Base-by-base conservation (phyloP, 495 filamentous ascomycete species). In the Corynascus novoguineensis region DNA sequence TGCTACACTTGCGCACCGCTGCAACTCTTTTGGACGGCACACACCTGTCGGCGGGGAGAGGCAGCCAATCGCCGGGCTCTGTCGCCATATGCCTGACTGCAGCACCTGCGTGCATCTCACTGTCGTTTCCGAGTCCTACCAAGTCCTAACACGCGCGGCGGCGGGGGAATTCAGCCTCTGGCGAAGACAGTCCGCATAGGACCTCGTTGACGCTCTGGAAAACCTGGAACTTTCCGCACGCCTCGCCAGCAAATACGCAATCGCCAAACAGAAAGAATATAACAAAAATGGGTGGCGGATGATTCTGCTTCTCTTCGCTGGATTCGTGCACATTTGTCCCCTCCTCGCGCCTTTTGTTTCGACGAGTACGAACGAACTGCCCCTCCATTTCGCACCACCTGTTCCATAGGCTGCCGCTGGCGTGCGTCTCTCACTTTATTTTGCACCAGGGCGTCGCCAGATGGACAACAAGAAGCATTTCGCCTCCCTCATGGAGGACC, bases 261-360 rank as follows among this genome's bases (percentile, higher is more conserved):
- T 35, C 29, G 32, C 5, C 44, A 9, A n/a, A 8, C 24, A 27
- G 4, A 46, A 32, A 27, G 54, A 57, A 53, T 63, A 67, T 65
- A 69, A 65, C 64, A 67, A 69, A 68, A 69, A 67, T 67, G 63
- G 59, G 62, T 71, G 68, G 66, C 62, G 66, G 66, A 67, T 67
- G 53, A 60, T 56, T 58, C 42, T n/a, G 31, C 55, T 60, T 37
- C 45, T 22, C 45, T 61, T 47, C 55, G 24, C 54, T 58, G 52
- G 50, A 49, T 50, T 58, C 28, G 35, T 28, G 27, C 27, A 25
- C 44, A 46, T 56, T n/a, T 62, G 47, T 50, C 58, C 57, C 35
- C 60, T 57, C 3, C 49, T 60, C 48, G 46, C n/a, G n/a, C n/a
- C 53, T 44, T 46, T 46, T 7, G 28, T 37, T 37, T 11, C 15